A percentile compares a stretch with the other conserved stretches of the same genome.
phyloP scores from a whole-genome alignment of 129 eudicot genomes.

The Flaveria robusta region DNA sequence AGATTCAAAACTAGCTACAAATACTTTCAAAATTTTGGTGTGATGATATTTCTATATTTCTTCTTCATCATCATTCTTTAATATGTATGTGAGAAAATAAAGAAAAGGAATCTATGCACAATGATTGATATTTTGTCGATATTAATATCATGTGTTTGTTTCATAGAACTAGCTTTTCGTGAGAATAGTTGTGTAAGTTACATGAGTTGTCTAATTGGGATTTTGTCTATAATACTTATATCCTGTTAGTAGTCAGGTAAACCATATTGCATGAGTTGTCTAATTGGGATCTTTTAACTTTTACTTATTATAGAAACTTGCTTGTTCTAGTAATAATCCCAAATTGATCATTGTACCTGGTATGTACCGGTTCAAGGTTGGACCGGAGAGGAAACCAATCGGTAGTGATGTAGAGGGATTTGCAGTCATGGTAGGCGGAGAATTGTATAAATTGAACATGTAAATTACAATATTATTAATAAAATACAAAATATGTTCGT shows the following conservation, averaged over 20 bases:
- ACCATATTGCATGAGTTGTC: constrained; percentile 7
- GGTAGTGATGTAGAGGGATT: too few relatives aligned
- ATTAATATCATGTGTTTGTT: background rate
- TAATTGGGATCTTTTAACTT: constrained; percentile 11
- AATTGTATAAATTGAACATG: too few relatives aligned
- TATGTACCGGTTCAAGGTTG: background rate
- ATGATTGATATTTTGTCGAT: constrained; percentile 9
- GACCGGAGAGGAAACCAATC: background rate
- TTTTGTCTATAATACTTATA: background rate
- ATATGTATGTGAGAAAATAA: background rate
- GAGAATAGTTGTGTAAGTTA: background rate
- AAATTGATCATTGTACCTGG: background rate
- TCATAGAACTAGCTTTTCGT: constrained; percentile 1
- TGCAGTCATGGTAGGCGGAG: too few relatives aligned
- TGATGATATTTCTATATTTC: background rate
- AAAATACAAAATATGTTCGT: too few relatives aligned
- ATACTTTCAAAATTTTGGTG: background rate
- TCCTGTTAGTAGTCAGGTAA: background rate
- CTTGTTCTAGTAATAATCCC: background rate
- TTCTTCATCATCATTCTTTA: constrained; percentile 12
- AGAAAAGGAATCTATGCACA: constrained; percentile 9
- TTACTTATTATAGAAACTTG: constrained; percentile 13
- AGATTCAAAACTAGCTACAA: background rate
- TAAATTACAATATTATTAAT: too few relatives aligned
- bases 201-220: too few relatives aligned